phyloP scores from a whole-genome alignment of 306 rosid species.

The Castanea sativa region DNA sequence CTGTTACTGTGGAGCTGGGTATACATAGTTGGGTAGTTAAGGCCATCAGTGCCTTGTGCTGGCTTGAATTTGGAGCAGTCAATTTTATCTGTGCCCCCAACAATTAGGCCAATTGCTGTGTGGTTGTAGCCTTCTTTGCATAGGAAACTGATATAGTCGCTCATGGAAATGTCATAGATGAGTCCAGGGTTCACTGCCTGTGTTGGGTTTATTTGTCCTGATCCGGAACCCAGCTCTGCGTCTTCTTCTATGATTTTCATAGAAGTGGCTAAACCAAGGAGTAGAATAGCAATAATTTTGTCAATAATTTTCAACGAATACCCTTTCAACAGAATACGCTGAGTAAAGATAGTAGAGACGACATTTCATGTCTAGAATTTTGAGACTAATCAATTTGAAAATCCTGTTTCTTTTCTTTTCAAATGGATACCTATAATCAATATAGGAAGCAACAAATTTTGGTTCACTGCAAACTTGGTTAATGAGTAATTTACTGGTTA shows the following conservation, averaged over 20 bases:
- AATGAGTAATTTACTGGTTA: background rate
- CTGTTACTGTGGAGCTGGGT: conserved; percentile 10
- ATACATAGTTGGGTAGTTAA: conserved; percentile 85
- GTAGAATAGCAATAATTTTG: background rate
- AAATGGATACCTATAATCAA: background rate
- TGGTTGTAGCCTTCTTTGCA: conserved; percentile 53
- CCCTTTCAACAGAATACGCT: background rate
- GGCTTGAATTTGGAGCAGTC: conserved; percentile 37
- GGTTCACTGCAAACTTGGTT: background rate
- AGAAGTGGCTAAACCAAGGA: conserved; percentile 54
- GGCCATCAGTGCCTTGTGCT: conserved; percentile 59
- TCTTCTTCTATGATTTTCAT: conserved; percentile 26
- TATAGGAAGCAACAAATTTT: background rate
- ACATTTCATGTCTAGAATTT: background rate
- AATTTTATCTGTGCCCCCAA: conserved; percentile 32
- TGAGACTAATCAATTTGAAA: no score
- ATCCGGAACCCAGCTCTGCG: conserved; percentile 50
- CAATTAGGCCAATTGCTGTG: conserved; percentile 36
- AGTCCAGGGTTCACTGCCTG: conserved; percentile 66
- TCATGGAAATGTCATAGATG: conserved; percentile 42
- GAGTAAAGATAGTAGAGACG: background rate
- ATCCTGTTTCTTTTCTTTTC: background rate
- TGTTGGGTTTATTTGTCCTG: conserved; percentile 70
- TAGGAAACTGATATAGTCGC: conserved; percentile 52
- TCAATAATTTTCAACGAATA: background rate